Base-by-base conservation (phyloP, 169 alveolate genomes). In the Cryptosporidium parvum region DNA sequence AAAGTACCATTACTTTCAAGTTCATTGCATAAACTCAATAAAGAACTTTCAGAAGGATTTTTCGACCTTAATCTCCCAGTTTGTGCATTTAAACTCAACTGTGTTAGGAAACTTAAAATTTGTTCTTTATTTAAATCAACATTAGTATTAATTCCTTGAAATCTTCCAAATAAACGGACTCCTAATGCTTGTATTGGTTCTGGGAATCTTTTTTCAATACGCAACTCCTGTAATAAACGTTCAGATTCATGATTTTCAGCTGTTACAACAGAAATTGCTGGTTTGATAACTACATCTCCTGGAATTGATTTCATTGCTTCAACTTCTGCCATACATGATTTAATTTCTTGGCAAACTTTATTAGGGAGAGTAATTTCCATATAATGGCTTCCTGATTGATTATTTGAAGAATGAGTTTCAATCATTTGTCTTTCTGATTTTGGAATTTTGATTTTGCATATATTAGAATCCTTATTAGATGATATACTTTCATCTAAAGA, bases 231-330 rank as follows among this genome's bases (percentile, higher is more conserved):
- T 26, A 80, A 67, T 44, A 59, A 23, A 26, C 65, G 29, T 1
- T 80, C 89, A n/a, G 89, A 80, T 9, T 80, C 89, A 33, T 80
- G 75, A 23, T 80, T 80, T 12, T 80, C 89, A 21, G 89, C 89
- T 18, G 89, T 80, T 18, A 80, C 89, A n/a, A 80, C 75, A 12
- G 89, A 37, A 10, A 80, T 62, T 2, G 89, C 89, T 26, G 89
- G 89, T 23, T 80, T 80, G 6, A 80, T 59, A 6, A 80, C 89
- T 12, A 0, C 52, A 33, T 80, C 89, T 26, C 89, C 89, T 42
- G 75, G 73, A 26, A 80, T 62, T 80, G 89, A 80, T 31, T 48
- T 80, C 62, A 62, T 37, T 59, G 89, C 69, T 10, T 80, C 89
- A 7, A 80, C 70, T 7, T 42, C 39, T 16, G 80, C 53, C 75